Evolutionary conservation across 805 yeast species (phyloP).

Genomic region (Saturnispora gosingensis): DNA sequence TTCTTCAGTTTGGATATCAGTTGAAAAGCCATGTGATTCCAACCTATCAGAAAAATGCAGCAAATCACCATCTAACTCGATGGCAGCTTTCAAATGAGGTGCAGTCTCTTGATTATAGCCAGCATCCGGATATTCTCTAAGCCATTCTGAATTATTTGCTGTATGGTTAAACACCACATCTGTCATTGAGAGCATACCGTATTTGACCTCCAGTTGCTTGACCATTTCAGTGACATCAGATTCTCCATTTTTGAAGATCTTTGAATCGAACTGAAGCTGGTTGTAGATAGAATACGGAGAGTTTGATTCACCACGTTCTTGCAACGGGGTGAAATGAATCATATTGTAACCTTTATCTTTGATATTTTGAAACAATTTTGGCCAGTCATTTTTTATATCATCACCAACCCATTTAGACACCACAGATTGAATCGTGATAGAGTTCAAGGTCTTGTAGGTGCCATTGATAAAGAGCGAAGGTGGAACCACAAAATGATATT

Average conservation of each 20-base stretch:
- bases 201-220: constrained; percentile 37
- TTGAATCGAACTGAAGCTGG: constrained; percentile 70
- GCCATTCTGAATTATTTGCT: constrained; percentile 83
- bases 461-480: constrained; percentile 57
- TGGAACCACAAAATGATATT: constrained; percentile 69
- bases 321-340: constrained; percentile 94
- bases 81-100: constrained; percentile 79
- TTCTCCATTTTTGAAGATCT: constrained; percentile 43
- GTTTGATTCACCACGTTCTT: constrained; percentile 78
- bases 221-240: constrained; percentile 48
- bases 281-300: constrained; percentile 91
- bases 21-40: constrained; percentile 52
- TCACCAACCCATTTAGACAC: constrained; percentile 90
- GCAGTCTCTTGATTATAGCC: constrained; percentile 85
- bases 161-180: constrained; percentile 95
- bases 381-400: constrained; percentile 47
- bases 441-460: constrained; percentile 57
- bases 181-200: constrained; percentile 67
- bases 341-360: constrained; percentile 79
- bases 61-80: constrained; percentile 68
- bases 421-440: constrained; percentile 74
- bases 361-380: constrained; percentile 48
- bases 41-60: constrained; percentile 55
- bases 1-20: constrained; percentile 36
- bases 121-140: constrained; percentile 76